Evolutionary conservation across 2,329 filamentous ascomycete genomes (phyloP).

Genomic region (Albifimbria verrucaria): DNA sequence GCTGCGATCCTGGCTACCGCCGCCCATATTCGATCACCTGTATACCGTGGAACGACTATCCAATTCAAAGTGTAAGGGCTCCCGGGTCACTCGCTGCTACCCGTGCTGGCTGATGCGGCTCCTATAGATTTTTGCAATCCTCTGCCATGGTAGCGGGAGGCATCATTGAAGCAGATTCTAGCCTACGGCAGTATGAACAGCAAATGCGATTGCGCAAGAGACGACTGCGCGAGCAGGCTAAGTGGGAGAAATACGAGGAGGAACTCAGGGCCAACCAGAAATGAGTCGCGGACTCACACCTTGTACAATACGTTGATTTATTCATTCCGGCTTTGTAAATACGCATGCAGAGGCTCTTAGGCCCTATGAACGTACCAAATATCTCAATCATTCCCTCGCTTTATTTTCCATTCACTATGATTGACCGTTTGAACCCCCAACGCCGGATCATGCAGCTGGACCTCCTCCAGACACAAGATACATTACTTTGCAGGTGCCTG

Average conservation of each 20-base stretch:
- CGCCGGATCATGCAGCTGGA: conserved; percentile 27
- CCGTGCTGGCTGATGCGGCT: not conserved
- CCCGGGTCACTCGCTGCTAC: not conserved
- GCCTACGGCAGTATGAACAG: conserved; percentile 65
- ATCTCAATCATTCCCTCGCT: not conserved
- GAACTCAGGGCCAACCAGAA: conserved; percentile 47
- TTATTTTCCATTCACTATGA: not conserved
- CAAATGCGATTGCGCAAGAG: conserved; percentile 62
- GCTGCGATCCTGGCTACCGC: conserved; percentile 59
- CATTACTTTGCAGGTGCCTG: conserved; percentile 35
- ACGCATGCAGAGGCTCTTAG: not conserved
- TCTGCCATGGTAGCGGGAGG: conserved; percentile 79
- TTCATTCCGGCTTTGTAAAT: not conserved
- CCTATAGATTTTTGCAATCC: conserved; percentile 83
- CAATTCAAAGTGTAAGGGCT: conserved; percentile 71
- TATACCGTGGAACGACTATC: conserved; percentile 69
- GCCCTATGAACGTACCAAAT: not conserved
- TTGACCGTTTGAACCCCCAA: conserved; percentile 23
- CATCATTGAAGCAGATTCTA: conserved; percentile 71
- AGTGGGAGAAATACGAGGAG: conserved; percentile 65
- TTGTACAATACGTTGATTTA: not conserved
- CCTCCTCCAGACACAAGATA: conserved; percentile 6
- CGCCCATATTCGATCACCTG: conserved; percentile 62
- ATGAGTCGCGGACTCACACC: conserved; percentile 9
- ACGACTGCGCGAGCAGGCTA: conserved; percentile 60